Evolutionary conservation across 139 green algal species (phyloP).

Genomic region (Coelastrella sp.): DNA sequence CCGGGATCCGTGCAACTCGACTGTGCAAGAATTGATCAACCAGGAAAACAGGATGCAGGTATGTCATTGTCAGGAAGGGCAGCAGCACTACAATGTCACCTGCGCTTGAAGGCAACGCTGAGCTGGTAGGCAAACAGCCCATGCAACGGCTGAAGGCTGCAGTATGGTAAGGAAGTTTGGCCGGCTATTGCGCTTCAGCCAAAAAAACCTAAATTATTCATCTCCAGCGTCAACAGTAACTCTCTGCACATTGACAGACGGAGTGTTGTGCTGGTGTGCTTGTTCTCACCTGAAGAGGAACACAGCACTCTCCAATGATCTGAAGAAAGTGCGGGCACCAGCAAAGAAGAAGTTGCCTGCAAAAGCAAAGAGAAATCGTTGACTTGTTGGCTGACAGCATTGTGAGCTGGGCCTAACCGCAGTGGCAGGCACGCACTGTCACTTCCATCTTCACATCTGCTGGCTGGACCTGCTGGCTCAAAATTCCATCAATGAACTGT

Average conservation of each 20-base stretch:
- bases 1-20: slow-evolving; percentile 58
- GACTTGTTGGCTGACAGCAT: background rate
- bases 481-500: too few species aligned
- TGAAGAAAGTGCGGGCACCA: slow-evolving; percentile 96
- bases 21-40: background rate
- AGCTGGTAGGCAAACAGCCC: background rate
- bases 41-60: background rate
- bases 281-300: slow-evolving; percentile 93
- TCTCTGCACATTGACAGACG: background rate
- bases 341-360: slow-evolving; percentile 99
- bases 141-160: too few species aligned
- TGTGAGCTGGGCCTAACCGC: background rate
- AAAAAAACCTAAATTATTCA: too few species aligned
- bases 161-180: too few species aligned
- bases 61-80: background rate
- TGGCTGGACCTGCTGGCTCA: too few species aligned
- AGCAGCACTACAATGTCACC: background rate
- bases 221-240: background rate
- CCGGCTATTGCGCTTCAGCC: too few species aligned
- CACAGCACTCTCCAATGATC: slow-evolving; percentile 96
- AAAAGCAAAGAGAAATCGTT: background rate
- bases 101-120: background rate
- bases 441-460: too few species aligned
- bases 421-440: background rate
- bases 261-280: slow-evolving; percentile 1